Conservation (phyloP, 768 basidiomycete genomes). For the Russula griseocarnosa region DNA sequence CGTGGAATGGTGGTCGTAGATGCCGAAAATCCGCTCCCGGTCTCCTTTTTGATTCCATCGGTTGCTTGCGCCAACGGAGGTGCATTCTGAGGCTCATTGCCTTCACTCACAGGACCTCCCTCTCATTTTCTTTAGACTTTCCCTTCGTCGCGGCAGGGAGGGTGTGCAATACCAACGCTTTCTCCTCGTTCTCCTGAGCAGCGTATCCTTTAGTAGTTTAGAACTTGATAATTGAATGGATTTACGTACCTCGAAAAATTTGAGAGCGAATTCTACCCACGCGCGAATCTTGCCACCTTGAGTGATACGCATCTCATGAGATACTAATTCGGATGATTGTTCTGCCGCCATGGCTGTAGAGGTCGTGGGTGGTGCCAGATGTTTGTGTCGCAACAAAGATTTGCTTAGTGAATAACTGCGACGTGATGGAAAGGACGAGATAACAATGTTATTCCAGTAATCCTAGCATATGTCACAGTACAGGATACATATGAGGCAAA, state of each 20-base stretch:
- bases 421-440: no score
- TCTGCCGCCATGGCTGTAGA: conserved; percentile 7
- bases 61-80: conserved; percentile 14
- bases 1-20: conserved; percentile 50
- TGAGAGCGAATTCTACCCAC: conserved; percentile 39
- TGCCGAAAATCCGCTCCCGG: conserved; percentile 33
- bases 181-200: conserved; percentile 45
- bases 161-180: conserved; percentile 56
- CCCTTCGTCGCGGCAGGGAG: conserved; percentile 39
- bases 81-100: conserved; percentile 5
- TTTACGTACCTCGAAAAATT: conserved; percentile 37
- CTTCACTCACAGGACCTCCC: conserved; percentile 4
- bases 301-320: conserved; percentile 39
- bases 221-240: background rate
- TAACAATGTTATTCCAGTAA: no score
- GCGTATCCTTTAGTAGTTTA: no score
- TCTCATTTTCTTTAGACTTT: background rate
- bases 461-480: no score
- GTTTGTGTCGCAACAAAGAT: no score
- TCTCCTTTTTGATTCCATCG: conserved; percentile 2
- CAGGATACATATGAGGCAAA: no score
- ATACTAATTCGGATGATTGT: background rate
- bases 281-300: conserved; percentile 36
- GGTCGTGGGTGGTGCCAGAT: no score
- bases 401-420: no score